Evolutionary conservation across 2,329 filamentous ascomycete genomes (phyloP), one percentile per base, ranked within the genome.

Genomic region (Phyllosticta citribraziliensis): DNA sequence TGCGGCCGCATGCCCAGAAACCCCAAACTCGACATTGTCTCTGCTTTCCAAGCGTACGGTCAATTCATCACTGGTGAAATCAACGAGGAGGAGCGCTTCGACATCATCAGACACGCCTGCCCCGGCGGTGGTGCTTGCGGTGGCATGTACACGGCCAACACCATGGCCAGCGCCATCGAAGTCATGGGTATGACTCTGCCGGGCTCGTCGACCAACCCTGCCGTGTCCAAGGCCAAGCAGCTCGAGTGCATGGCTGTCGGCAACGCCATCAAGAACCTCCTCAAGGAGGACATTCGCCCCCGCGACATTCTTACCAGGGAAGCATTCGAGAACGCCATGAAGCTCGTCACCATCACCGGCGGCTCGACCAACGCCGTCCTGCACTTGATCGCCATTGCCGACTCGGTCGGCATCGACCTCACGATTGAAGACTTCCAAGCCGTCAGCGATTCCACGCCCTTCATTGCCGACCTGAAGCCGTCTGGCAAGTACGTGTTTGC

Each of bases 31-130:
- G 93, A 99, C 73, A 96, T 99, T 58, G 89, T 99, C 63, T 97
- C 91, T 56, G 94, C 94, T 52, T 99, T 99, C 84, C 94, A 99
- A 78, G 88, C 93, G 5, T 97, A 97, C 72, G 94, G 94, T 25
- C 90, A 97, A 74, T 97, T 92, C 78, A 87, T 99, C 68, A 84
- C 89, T 12, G 93, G 93, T 52, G 85, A 96, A 70, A 96, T 97
- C 75, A 88, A 82, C 66, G 94, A 99, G 77, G 87, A 94, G 70
- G 82, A 93, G 77, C 87, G 94, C 58, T 96, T 91, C 74, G 94
- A 97, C 75, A 93, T 97, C 70, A 96, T 97, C 74, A 85, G 91
- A 64, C 81, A 97, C 72, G 92, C 94, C 52, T 97, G 92, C 74
- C 89, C 89, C 24, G 89, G 90, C 47, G 81, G 85, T 67, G 90